These are phyloP conservation scores for Paspalum vaginatum DNA, from an alignment of 176 grass and related monocot species.

Conservation along the genomic window DNA sequence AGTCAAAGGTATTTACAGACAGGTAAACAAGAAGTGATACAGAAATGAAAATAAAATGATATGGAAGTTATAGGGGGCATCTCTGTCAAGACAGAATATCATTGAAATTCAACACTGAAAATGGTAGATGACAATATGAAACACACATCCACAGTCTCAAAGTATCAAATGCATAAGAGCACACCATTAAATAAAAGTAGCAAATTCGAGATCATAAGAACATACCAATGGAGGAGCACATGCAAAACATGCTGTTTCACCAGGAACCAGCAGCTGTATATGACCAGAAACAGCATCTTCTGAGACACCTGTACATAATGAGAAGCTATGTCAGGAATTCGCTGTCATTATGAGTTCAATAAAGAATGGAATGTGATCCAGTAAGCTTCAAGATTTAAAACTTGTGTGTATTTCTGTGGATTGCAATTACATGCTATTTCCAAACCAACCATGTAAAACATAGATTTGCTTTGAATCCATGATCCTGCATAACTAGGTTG, in stretches of 20 bases:
- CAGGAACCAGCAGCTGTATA: slow-evolving; percentile 93
- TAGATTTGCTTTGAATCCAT: slow-evolving; percentile 5
- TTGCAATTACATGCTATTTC: not conserved
- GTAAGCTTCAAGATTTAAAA: slow-evolving; percentile 5
- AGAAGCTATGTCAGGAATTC: not conserved
- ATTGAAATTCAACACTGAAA: slow-evolving; percentile 10
- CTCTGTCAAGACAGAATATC: not conserved
- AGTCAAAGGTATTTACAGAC: not conserved
- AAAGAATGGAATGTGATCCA: not conserved
- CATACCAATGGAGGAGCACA: slow-evolving; percentile 95
- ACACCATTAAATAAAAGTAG: slow-evolving; percentile 36
- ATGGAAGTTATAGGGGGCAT: not conserved
- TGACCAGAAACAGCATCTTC: slow-evolving; percentile 99
- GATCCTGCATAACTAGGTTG: not conserved
- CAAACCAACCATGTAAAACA: not conserved
- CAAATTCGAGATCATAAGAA: slow-evolving; percentile 39
- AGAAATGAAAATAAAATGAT: not conserved
- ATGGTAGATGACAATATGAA: not conserved
- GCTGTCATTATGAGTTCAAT: not conserved
- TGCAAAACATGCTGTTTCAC: slow-evolving; percentile 96
- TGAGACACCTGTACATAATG: slow-evolving; percentile 76
- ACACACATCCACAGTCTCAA: not conserved
- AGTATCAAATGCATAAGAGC: slow-evolving; percentile 21
- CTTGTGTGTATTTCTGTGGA: not conserved
- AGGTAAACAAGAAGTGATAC: slow-evolving; percentile 12